A percentile compares a stretch with the other conserved stretches of the same genome.
phyloP scores from a whole-genome alignment of 768 basidiomycete species.

The Russula lepida region DNA sequence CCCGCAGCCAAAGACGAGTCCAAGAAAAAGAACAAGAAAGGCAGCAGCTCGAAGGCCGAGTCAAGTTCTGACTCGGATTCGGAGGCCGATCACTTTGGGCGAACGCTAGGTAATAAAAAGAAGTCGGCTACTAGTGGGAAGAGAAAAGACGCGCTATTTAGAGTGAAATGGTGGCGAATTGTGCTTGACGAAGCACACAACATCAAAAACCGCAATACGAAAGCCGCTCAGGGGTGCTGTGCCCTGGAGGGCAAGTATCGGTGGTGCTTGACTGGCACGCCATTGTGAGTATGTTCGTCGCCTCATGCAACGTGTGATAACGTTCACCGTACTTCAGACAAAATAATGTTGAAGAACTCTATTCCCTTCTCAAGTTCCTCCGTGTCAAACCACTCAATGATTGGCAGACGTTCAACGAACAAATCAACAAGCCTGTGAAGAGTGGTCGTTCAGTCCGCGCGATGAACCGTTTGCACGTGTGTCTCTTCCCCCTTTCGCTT shows the following conservation, averaged over 20 bases:
- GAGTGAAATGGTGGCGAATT: constrained; percentile 74
- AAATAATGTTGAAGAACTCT: constrained; percentile 80
- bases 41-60: constrained; percentile 28
- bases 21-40: constrained; percentile 37
- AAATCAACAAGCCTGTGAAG: constrained; percentile 77
- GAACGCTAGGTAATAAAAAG: constrained; percentile 36
- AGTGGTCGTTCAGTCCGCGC: constrained; percentile 52
- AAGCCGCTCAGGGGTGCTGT: constrained; percentile 70
- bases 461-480: constrained; percentile 77
- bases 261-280: constrained; percentile 86
- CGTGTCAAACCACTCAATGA: constrained; percentile 74
- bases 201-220: constrained; percentile 81
- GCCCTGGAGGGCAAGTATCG: constrained; percentile 68
- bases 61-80: constrained; percentile 26
- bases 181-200: constrained; percentile 95
- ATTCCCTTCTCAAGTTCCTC: constrained; percentile 82
- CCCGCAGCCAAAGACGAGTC: constrained; percentile 48
- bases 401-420: constrained; percentile 68
- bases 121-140: constrained; percentile 38
- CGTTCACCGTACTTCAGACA: constrained; percentile 1
- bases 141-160: constrained; percentile 59
- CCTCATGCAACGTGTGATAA: neutral
- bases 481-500: constrained; percentile 12
- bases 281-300: constrained; percentile 39
- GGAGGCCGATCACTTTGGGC: constrained; percentile 40